Evolutionary conservation across 2,329 filamentous ascomycete genomes (phyloP), one percentile per base, ranked within the genome.

Genomic region (Phyllosticta citribraziliensis): DNA sequence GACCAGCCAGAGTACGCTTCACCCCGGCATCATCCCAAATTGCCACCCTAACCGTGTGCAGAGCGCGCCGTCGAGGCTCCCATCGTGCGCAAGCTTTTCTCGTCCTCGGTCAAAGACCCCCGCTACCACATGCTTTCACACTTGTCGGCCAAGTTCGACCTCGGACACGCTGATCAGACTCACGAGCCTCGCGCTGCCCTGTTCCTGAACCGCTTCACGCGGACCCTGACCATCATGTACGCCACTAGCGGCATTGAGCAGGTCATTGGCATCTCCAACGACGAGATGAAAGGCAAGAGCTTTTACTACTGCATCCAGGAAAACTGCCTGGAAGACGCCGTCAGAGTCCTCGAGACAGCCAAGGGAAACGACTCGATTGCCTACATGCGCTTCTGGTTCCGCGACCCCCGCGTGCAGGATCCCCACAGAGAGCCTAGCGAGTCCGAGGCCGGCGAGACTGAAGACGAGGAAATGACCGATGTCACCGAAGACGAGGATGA

Each of bases 331-430:
- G 78, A 82, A 9, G 88, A 94, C 66, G 89, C 89, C 3, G 84
- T 93, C 35, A 83, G 84, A 64, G 92, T 88, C 67, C 75, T 96
- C 33, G 91, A 95, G 73, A 88, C 88, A 65, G 90, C 91, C 22
- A 96, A 96, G 71, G 87, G 88, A 27, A 95, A 96, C 67, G 89
- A 96, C 71, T 95, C 91, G 1, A 94, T 95, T 68, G 90, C 91
- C 1, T 95, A 96, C 68, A 79, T 96, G 63, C 87, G 91, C 19
- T 96, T 95, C 72, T 89, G 86, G 82, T 93, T 88, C 68, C 82
- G 88, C 58, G 87, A 94, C 70, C 89, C 89, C 19, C 80, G 87
- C 30, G 25, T 47, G 17, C 35, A 35, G 22, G 55, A 57, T 12
- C 80, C 74, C 59, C 75, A 78, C 57, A 66, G 69, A 14, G 66